Base-by-base conservation (phyloP, 73 alveolate species). In the Breviolum minutum region DNA sequence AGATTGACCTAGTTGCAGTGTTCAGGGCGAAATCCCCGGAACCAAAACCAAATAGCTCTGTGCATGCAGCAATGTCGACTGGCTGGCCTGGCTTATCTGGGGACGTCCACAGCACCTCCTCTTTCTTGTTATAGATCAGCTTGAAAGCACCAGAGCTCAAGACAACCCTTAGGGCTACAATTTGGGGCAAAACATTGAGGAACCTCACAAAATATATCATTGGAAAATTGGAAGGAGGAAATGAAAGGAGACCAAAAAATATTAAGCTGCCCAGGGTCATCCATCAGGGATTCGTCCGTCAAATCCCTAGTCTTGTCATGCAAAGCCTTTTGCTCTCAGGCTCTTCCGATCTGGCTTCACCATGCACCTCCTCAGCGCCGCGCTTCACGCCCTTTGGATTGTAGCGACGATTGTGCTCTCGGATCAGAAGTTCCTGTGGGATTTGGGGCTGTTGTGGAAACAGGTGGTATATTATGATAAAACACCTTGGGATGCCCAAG, bases 341-440 rank as follows among this genome's bases (percentile, higher is more conserved):
- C 27, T 9, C 87, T 79, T 2, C 66, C 10, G n/a, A 29, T 79
- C 26, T 11, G 32, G 29, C 1, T 8, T 12, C 48, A 10, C 66
- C 5, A 40, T 40, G 54, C 54, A 27, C 66, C 6, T 20, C 61
- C 48, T 29, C 87, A 9, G 66, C 87, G 0, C 87, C 87, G 30
- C 87, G 87, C 87, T 79, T 79, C 29, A 79, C 66, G 27, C 87
- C 87, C 6, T 27, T 63, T 14, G 87, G 87, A 79, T 79, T 79
- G 87, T 32, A 79, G 66, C 66, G 30, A 27, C 0, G 12, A 32
- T 79, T 32, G 87, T 79, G 87, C 5, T 12, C 66, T 8, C 19
- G 11, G 87, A 79, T 32, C 27, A 79, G 29, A 26, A 0, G 1
- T 11, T 29, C 87, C 87, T 79, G 16, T 5, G 14, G 20, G 85